Evolutionary conservation across 768 basidiomycete genomes (phyloP), one percentile per base, ranked within the genome.

Genomic region (Amanita fuliginea): DNA sequence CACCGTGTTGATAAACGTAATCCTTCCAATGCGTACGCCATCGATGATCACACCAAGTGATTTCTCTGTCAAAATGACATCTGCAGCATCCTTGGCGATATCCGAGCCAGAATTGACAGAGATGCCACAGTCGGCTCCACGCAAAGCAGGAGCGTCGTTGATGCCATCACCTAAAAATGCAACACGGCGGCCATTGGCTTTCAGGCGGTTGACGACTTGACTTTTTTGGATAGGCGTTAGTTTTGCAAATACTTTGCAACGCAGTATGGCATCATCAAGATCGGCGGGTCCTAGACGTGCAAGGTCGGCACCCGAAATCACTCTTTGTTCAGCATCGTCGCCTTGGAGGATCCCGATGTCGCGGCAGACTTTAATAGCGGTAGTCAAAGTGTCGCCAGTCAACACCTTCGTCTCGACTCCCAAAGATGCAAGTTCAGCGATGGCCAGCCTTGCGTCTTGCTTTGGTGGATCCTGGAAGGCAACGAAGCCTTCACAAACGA

Each of bases 11-110:
- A 67, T 32, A 55, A 67, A 65, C 32, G 66, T 66, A 42, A 34
- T 50, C 9, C 43, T 26, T 34, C 26, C 6, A 37, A 53, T 46
- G 21, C 63, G 59, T 30, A 66, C 26, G 2, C 21, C 65, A 4
- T 62, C 60, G 6, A 58, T 55, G 37, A 66, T 63, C 7, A 68
- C 65, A 5, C 21, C 59, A 28, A 68, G 58, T 19, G 59, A 68
- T 48, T 68, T 66, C 56, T 67, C 66, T 18, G 66, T 51, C 7
- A 67, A 46, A 42, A 66, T 66, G 34, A 63, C 63, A 37, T 62
- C 67, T 2, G 67, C 66, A 18, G 66, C 67, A 43, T 67, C 67
- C 51, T 67, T 67, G 11, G 66, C 64, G 7, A 68, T 69, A n/a
- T 56, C 55, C 13, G 55, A 52, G 13, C 53, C 55, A 3, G 53